Percentiles rank a stretch among this genome's conserved stretches.
These are phyloP conservation scores for Craterostigma plantagineum DNA, from an alignment of 257 asterid species.

Conservation along the genomic window DNA sequence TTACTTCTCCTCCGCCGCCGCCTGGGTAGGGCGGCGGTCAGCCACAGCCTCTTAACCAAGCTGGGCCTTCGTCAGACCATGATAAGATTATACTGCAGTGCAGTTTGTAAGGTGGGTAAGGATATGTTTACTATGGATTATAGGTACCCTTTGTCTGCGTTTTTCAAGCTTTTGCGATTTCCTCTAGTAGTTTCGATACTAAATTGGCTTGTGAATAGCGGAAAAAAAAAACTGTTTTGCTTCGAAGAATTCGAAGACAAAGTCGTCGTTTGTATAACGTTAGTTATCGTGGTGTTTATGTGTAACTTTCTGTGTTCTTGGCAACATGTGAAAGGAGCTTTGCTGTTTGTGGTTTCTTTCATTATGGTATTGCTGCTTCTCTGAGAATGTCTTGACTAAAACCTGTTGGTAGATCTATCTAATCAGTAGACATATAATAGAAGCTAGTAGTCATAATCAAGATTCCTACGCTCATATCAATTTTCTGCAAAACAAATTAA, in stretches of 20 bases:
- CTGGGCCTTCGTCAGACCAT: slow-evolving; percentile 20
- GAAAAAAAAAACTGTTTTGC: neutral
- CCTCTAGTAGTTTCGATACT: slow-evolving; percentile 67
- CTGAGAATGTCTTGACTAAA: no score
- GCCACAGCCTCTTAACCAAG: neutral
- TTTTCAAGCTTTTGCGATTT: slow-evolving; percentile 61
- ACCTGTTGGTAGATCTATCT: no score
- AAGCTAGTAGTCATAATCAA: no score
- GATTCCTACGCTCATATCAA: no score
- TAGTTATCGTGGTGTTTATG: no score
- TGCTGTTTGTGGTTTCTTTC: no score
- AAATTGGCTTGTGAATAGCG: slow-evolving; percentile 67
- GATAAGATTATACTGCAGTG: slow-evolving; percentile 49
- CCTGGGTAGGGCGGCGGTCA: slow-evolving; percentile 1
- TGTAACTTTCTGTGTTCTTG: no score
- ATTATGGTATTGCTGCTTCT: slow-evolving; percentile 6
- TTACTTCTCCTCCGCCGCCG: slow-evolving; percentile 14
- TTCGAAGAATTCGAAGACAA: no score
- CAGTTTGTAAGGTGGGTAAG: slow-evolving; percentile 53
- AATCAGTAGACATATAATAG: no score
- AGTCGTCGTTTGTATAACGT: no score
- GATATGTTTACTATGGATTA: slow-evolving; percentile 68
- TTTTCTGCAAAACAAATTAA: no score
- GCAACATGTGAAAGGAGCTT: no score
- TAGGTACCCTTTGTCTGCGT: slow-evolving; percentile 49